Base-by-base conservation (phyloP, 1,284 basidiomycete species). In the Heimioporus retisporus region DNA sequence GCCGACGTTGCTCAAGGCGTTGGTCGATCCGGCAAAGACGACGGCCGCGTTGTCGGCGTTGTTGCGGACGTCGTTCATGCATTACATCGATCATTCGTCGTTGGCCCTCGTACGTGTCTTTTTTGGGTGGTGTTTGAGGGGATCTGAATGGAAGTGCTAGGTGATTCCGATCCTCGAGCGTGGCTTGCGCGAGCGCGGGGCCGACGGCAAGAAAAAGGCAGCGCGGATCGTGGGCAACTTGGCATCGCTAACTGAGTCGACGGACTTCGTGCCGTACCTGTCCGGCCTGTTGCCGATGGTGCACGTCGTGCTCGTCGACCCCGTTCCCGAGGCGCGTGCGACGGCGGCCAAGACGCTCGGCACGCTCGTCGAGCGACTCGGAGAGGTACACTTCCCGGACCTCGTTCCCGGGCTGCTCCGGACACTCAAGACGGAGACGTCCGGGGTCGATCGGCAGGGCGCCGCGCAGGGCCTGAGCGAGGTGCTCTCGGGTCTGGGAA, bases 261-360 rank as follows among this genome's bases (percentile, higher is more conserved):
- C 96, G 76, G 97, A 99, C 81, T 96, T 99, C 72, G 92, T 97
- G n/a, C 97, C 98, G 0, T 99, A 99, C 80, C 87, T 99, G 13
- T 86, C 90, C 54, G 89, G 92, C 66, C 88, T 99, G 53, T 86
- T 99, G 67, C 98, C 98, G 0, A 87, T 98, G 76, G 93, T 99
- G 0, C 96, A 98, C 71, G 82, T 91, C 50, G 98, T 99, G 28
- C 88, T 99, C 21, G 93, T 97, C 54, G 96, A 97, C 72, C 96
- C 96, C 56, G 97, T 99, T 8, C 97, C 97, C 2, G 98, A 99
- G 81, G 97, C 98, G 18, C 91, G 98, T 68, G 96, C 96, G 4
- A 98, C 97, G 0, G 97, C 98, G 4, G 97, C 98, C 35, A 99
- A 99, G 82, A 93, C 98, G 0, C 86, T 99, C n/a, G 98, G 98